Evolutionary conservation across 805 yeast species (phyloP), one percentile per base, ranked within the genome.

Genomic region (Candida koratica): DNA sequence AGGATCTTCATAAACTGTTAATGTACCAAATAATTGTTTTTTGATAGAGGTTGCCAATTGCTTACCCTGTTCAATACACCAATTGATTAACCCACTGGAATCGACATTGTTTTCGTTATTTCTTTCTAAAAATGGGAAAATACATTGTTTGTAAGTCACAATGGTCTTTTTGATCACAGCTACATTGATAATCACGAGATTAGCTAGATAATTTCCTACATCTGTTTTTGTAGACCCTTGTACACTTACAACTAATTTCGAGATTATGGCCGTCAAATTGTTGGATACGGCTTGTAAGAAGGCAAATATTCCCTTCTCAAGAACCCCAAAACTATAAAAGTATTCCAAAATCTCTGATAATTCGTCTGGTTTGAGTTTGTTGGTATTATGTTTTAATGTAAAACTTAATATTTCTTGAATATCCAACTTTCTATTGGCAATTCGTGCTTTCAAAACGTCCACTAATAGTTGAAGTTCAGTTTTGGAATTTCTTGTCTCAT

Each of bases 31-130:
- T 17, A 89, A 59, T 46, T 84, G 89, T 38, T 83, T 75, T 32
- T 77, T 75, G 46, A 88, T 73, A 5, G 79, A 58, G 12, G 64
- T 61, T 19, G 78, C 76, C 45, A 83, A 81, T 32, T 66, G 64
- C 26, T 75, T 73, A 20, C 84, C 73, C 53, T 80, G 82, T 9
- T 71, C 71, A 38, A 75, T 74, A 22, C 82, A 74, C 95, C 96
- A 87, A 43, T 79, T 77, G n/a, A 86, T 81, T 12, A 87, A 63
- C 19, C 69, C 67, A 46, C 82, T 74, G 7, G 82, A 68, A 34
- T 75, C 68, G 9, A 56, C 56, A 9, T n/a, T 32, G 6, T 54
- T 56, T 19, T 55, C 54, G 31, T 48, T 53, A 34, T 53, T 49
- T 9, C 58, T 47, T 31, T 52, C 51, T 27, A 65, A 41, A 3